phyloP scores from a whole-genome alignment of 805 yeast genomes.

The Teunomyces funiuensis region DNA sequence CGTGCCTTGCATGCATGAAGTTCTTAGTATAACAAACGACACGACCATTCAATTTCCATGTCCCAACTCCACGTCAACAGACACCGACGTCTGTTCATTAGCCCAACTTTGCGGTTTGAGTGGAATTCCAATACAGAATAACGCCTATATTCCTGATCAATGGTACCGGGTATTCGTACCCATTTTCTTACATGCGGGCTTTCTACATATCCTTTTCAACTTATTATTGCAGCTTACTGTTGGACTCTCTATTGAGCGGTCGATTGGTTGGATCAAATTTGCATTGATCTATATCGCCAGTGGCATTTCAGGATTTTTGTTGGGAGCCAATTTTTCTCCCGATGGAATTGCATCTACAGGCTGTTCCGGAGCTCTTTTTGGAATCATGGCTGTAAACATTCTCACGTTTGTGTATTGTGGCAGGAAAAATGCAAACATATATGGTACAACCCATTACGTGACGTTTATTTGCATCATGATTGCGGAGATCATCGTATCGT shows the following conservation, averaged over 20 bases:
- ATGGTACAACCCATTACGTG: slow-evolving; percentile 47
- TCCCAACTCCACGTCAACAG: slow-evolving; percentile 58
- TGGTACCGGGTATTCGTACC: slow-evolving; percentile 73
- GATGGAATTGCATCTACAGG: slow-evolving; percentile 67
- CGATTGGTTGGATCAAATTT: slow-evolving; percentile 55
- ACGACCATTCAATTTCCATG: slow-evolving; percentile 56
- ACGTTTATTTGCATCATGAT: slow-evolving; percentile 47
- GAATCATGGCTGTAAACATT: slow-evolving; percentile 62
- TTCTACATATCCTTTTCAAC: slow-evolving; percentile 66
- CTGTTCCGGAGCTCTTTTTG: slow-evolving; percentile 71
- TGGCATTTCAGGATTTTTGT: slow-evolving; percentile 65
- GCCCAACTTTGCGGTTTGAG: slow-evolving; percentile 61
- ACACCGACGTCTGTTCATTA: slow-evolving; percentile 57
- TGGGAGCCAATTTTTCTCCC: slow-evolving; percentile 71
- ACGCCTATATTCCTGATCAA: slow-evolving; percentile 51
- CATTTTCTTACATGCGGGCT: slow-evolving; percentile 72
- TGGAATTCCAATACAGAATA: slow-evolving; percentile 38
- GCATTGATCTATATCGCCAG: slow-evolving; percentile 55
- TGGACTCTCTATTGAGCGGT: slow-evolving; percentile 58
- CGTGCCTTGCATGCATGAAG: slow-evolving; percentile 64
- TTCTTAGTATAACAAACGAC: slow-evolving; percentile 50
- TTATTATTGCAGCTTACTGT: slow-evolving; percentile 58
- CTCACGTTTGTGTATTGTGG: slow-evolving; percentile 55
- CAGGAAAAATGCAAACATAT: slow-evolving; percentile 45
- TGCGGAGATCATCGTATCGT: slow-evolving; percentile 56